phyloP scores from a whole-genome alignment of 1,284 basidiomycete genomes.

The Pterulicium gracile region DNA sequence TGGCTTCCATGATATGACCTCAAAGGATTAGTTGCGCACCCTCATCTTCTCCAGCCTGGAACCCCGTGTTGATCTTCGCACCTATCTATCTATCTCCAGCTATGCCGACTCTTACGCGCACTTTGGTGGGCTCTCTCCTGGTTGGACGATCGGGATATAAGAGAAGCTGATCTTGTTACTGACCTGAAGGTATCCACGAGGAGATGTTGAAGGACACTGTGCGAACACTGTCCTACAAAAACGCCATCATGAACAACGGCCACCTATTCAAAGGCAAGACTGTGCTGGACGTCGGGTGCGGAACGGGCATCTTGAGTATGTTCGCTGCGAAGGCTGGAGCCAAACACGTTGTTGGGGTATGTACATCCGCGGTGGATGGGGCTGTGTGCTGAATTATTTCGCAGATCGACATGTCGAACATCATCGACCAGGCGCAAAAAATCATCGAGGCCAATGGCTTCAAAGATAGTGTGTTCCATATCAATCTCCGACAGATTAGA shows the following conservation, averaged over 20 bases:
- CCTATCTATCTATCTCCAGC: conserved; percentile 27
- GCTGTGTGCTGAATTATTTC: conserved; percentile 5
- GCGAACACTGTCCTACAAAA: conserved; percentile 91
- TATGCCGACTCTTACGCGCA: conserved; percentile 92
- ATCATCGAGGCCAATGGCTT: conserved; percentile 97
- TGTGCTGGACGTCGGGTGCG: conserved; percentile 97
- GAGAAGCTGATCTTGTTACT: conserved; percentile 8
- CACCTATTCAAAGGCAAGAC: conserved; percentile 96
- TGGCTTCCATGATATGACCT: conserved; percentile 14
- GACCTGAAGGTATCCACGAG: conserved; percentile 78
- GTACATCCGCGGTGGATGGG: conserved; percentile 17
- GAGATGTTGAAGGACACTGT: conserved; percentile 99
- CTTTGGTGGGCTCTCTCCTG: conserved; percentile 52
- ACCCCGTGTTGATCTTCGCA: conserved; percentile 17
- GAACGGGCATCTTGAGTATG: conserved; percentile 98
- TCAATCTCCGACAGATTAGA: conserved; percentile 5
- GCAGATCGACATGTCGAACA: conserved; percentile 99
- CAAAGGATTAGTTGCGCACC: conserved; percentile 67
- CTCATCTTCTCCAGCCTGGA: conserved; percentile 13
- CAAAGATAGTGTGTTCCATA: conserved; percentile 65
- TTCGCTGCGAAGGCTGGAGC: conserved; percentile 98
- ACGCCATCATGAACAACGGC: conserved; percentile 90
- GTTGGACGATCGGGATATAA: conserved; percentile 6
- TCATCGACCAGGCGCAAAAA: conserved; percentile 97
- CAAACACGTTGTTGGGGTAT: conserved; percentile 87